These are phyloP conservation scores for Triglochin maritima DNA, from an alignment of 106 monocot species.

Conservation along the genomic window DNA sequence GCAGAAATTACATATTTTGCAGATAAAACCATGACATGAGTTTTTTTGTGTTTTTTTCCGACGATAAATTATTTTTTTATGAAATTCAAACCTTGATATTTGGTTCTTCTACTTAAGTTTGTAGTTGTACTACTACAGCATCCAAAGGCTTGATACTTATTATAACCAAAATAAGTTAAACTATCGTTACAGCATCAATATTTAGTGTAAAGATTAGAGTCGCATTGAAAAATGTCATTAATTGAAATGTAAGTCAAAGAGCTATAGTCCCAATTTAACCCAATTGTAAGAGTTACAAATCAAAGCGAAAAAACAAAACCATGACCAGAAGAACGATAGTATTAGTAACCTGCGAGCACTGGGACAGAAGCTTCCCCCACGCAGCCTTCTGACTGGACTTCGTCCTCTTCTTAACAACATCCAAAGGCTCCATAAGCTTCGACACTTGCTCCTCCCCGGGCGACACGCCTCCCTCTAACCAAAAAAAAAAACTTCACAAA, in stretches of 20 bases:
- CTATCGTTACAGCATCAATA: too few relatives aligned
- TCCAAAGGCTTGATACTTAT: too few relatives aligned
- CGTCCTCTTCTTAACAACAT: neutral
- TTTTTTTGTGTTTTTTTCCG: too few relatives aligned
- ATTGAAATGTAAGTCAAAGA: neutral
- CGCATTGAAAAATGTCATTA: neutral
- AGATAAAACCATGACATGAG: too few relatives aligned
- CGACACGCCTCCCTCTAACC: neutral
- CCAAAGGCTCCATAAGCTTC: constrained; percentile 4
- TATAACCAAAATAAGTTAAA: too few relatives aligned
- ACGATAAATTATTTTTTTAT: too few relatives aligned
- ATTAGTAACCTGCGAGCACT: constrained; percentile 1
- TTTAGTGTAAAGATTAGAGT: neutral
- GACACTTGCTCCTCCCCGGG: constrained; percentile 5
- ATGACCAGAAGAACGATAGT: neutral
- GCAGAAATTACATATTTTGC: too few relatives aligned
- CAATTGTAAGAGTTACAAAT: neutral
- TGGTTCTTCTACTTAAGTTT: too few relatives aligned
- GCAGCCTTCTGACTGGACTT: constrained; percentile 3
- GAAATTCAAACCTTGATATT: too few relatives aligned
- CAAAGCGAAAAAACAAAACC: neutral
- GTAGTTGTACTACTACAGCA: too few relatives aligned
- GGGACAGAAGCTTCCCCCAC: constrained; percentile 6
- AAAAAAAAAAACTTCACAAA: neutral
- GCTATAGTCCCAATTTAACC: neutral